Evolutionary conservation across 2,329 filamentous ascomycete species (phyloP).

Genomic region (Apiospora saccharicola): DNA sequence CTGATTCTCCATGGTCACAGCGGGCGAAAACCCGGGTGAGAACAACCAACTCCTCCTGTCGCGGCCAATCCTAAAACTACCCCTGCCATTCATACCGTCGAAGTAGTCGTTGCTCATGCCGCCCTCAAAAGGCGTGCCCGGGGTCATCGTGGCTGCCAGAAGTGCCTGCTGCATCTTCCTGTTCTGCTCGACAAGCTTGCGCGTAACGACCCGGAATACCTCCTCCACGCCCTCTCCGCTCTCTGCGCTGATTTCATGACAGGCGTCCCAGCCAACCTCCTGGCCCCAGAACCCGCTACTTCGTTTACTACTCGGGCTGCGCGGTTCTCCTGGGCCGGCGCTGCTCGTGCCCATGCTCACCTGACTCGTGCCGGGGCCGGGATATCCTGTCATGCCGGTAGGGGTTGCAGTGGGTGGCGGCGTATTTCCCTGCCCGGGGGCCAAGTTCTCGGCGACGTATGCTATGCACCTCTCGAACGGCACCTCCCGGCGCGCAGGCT

Average conservation of each 20-base stretch:
- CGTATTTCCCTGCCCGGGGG: slow-evolving; percentile 72
- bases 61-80: slow-evolving; percentile 64
- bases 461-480: slow-evolving; percentile 96
- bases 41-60: slow-evolving; percentile 68
- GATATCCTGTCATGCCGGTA: slow-evolving; percentile 39
- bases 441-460: slow-evolving; percentile 91
- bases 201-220: slow-evolving; percentile 78
- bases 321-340: slow-evolving; percentile 54
- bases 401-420: slow-evolving; percentile 69
- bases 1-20: slow-evolving; percentile 58
- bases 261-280: slow-evolving; percentile 95
- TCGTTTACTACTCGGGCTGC: slow-evolving; percentile 68
- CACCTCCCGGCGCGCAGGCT: slow-evolving; percentile 80
- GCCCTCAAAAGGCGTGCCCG: slow-evolving; percentile 55
- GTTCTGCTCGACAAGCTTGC: slow-evolving; percentile 70
- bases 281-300: slow-evolving; percentile 88
- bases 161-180: slow-evolving; percentile 68
- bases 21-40: slow-evolving; percentile 60
- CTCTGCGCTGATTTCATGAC: slow-evolving; percentile 95
- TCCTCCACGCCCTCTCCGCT: slow-evolving; percentile 96
- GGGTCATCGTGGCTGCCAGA: slow-evolving; percentile 60
- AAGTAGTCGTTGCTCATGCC: slow-evolving; percentile 53
- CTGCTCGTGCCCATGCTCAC: slow-evolving; percentile 44
- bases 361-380: slow-evolving; percentile 37
- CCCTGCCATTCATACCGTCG: slow-evolving; percentile 54